Conservation (phyloP, 441 rosid species). For the Arabidopsis lyrata region DNA sequence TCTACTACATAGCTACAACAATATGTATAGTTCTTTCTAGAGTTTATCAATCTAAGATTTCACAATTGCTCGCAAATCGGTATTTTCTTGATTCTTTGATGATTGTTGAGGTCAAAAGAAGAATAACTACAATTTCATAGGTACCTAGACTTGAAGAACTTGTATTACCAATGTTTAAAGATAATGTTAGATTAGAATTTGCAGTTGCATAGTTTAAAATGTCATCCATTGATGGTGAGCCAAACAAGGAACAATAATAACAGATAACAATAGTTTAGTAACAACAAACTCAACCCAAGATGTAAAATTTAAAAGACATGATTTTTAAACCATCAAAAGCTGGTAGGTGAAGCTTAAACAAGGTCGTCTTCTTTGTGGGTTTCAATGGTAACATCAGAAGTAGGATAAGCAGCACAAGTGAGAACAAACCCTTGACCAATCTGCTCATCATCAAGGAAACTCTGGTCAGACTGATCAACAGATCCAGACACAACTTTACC, state of each 20-base stretch:
- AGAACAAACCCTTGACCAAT: slow-evolving; percentile 69
- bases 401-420: slow-evolving; percentile 83
- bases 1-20: slow-evolving; percentile 6
- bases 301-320: slow-evolving; percentile 17
- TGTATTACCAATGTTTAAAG: not conserved
- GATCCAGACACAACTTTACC: slow-evolving; percentile 61
- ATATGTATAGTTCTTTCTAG: slow-evolving; percentile 23
- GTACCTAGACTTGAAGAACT: not conserved
- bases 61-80: not conserved
- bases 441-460: slow-evolving; percentile 90
- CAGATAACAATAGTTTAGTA: slow-evolving; percentile 37
- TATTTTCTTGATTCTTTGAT: not conserved
- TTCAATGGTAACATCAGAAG: slow-evolving; percentile 62
- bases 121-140: not conserved
- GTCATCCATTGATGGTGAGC: slow-evolving; percentile 33
- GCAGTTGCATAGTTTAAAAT: slow-evolving; percentile 9
- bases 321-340: slow-evolving; percentile 26
- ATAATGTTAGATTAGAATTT: not conserved
- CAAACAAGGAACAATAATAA: slow-evolving; percentile 32
- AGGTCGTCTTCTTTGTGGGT: slow-evolving; percentile 91
- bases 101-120: slow-evolving; percentile 1
- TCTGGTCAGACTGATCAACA: slow-evolving; percentile 80
- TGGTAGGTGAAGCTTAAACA: slow-evolving; percentile 40
- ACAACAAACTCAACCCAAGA: slow-evolving; percentile 39
- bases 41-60: slow-evolving; percentile 5